These are phyloP conservation scores for Metschnikowia henanensis DNA, from an alignment of 805 yeast species.

Conservation along the genomic window DNA sequence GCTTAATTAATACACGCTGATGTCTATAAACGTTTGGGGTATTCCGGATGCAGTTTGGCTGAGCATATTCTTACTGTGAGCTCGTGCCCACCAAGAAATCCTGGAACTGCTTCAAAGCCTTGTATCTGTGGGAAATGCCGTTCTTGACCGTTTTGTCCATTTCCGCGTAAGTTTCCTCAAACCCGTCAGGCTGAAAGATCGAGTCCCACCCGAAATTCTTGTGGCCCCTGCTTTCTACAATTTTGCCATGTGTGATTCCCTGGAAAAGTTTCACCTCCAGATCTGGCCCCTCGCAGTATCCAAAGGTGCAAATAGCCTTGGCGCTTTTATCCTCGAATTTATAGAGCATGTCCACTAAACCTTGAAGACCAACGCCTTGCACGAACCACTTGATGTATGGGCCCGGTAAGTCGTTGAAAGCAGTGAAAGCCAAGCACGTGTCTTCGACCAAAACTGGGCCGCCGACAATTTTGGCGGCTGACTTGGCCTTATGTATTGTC, in stretches of 20 bases:
- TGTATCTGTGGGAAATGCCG: slow-evolving; percentile 81
- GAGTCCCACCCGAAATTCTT: slow-evolving; percentile 93
- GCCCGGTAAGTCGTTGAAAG: slow-evolving; percentile 84
- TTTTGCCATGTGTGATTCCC: slow-evolving; percentile 79
- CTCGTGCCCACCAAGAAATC: slow-evolving; percentile 40
- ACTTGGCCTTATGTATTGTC: slow-evolving; percentile 72
- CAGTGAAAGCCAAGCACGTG: slow-evolving; percentile 84
- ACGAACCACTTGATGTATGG: slow-evolving; percentile 95
- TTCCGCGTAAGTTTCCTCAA: slow-evolving; percentile 74
- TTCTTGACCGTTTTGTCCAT: slow-evolving; percentile 78
- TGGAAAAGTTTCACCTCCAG: slow-evolving; percentile 73
- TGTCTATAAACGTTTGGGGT: too few relatives aligned
- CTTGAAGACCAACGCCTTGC: slow-evolving; percentile 68
- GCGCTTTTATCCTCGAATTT: slow-evolving; percentile 86
- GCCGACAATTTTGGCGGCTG: slow-evolving; percentile 60
- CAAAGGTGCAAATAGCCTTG: slow-evolving; percentile 88
- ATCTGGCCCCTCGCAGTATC: slow-evolving; percentile 83
- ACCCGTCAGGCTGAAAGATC: slow-evolving; percentile 80
- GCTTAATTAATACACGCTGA: too few relatives aligned
- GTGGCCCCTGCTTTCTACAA: slow-evolving; percentile 79
- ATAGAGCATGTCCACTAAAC: slow-evolving; percentile 72
- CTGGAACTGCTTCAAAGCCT: slow-evolving; percentile 74
- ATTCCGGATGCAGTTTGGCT: too few relatives aligned
- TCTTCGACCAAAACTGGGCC: slow-evolving; percentile 96
- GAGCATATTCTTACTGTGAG: neutral